Base-by-base conservation (phyloP, 225 moss, liverwort and hornwort species). In the Bryum argenteum region DNA sequence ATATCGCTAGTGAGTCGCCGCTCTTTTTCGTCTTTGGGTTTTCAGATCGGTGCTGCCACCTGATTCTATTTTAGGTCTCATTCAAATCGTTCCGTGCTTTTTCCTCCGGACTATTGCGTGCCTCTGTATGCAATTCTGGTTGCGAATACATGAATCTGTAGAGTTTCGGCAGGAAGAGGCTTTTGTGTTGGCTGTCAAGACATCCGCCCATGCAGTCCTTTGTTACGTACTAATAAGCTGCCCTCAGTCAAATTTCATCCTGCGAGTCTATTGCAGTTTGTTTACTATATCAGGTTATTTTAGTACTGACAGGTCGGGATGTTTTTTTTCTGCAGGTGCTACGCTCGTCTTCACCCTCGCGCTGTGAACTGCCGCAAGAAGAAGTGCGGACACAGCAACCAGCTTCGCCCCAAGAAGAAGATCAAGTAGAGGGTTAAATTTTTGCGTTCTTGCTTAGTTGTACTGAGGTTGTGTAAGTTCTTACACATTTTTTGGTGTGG, bases 361-460 rank as follows among this genome's bases (percentile, higher is more conserved):
- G 95, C 95, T 59, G 95, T 95, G 3, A 95, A 95, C 37, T 95
- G 95, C 66, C 82, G 95, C 50, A 95, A 95, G 88, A 95, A 93
- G 52, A 96, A 96, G 76, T 96, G 95, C 56, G 95, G 95, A 26
- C 95, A 96, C 75, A 96, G 88, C 74, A 96, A 96, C 72, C 95
- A 96, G 91, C 81, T 91, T 18, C 83, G 90, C 41, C 90, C 90
- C 0, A 91, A 91, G 86, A 91, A 91, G 76, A 91, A 91, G 69
- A 89, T 91, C 71, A 91, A 91, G 88, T 91, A 91, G 85, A 83
- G 74, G 72, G 53, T 63, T 54, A 9, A 67, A 55, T 14, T 63
- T 52, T 43, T 64, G 59, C 54, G 66, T 59, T 23, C 22, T 71
- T 23, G 55, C 43, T 71, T 71, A 23, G 12, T 26, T 67, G 24